Evolutionary conservation across 768 basidiomycete species (phyloP).

Genomic region (Russula compacta): DNA sequence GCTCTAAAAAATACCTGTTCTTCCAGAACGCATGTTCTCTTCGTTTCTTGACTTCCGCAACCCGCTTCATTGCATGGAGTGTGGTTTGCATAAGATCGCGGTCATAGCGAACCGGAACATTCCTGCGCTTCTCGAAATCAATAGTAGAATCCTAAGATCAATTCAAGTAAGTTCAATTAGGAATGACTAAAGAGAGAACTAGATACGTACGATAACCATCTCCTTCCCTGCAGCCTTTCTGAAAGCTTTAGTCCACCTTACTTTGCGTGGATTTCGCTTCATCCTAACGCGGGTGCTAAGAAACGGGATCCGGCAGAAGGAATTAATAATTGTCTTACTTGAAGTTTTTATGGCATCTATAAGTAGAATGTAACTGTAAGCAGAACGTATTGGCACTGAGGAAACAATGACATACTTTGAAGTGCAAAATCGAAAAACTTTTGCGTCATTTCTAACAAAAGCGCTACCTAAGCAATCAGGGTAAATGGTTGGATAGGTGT

Average conservation of each 20-base stretch:
- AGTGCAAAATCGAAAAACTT: conserved; percentile 96
- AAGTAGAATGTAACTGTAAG: conserved; percentile 3
- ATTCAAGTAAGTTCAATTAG: neutral
- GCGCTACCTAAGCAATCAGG: conserved; percentile 54
- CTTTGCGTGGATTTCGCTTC: conserved; percentile 99
- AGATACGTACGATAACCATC: conserved; percentile 83
- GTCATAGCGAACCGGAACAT: conserved; percentile 95
- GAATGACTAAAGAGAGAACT: neutral
- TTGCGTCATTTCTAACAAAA: conserved; percentile 96
- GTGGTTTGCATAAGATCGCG: conserved; percentile 89
- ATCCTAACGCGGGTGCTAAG: conserved; percentile 45
- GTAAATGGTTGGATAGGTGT: neutral
- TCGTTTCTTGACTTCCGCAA: conserved; percentile 83
- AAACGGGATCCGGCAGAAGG: neutral
- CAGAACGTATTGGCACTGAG: neutral
- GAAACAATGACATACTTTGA: conserved; percentile 61
- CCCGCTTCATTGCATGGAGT: conserved; percentile 91
- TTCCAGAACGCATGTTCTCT: conserved; percentile 96
- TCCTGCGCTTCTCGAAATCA: conserved; percentile 98
- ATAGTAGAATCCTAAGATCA: conserved; percentile 82
- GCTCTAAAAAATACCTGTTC: conserved; percentile 45
- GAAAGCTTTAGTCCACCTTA: conserved; percentile 99
- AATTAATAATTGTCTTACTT: conserved; percentile 48
- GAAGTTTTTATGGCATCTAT: conserved; percentile 98
- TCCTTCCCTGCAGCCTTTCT: conserved; percentile 98